phyloP scores from a whole-genome alignment of 495 filamentous ascomycete genomes.

The Penicillium maclennaniae region DNA sequence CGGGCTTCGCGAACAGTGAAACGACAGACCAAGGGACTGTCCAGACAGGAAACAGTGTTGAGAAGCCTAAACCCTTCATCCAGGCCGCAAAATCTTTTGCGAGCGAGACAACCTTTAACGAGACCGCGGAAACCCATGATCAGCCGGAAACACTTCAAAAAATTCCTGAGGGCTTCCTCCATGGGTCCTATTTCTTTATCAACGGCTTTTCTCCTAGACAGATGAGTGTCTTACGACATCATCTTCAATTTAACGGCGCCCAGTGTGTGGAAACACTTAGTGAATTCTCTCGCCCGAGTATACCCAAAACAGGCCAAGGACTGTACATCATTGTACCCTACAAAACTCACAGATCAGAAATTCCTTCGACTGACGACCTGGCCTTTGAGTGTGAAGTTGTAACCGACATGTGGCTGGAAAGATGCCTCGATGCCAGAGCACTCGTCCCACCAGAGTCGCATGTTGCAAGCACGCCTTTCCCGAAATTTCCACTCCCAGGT shows the following conservation, averaged over 20 bases:
- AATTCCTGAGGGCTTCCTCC: conserved; percentile 32
- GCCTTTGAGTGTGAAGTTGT: conserved; percentile 53
- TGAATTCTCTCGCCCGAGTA: conserved; percentile 37
- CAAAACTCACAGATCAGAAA: conserved; percentile 32
- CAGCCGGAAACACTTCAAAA: conserved; percentile 12
- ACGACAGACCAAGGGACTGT: conserved; percentile 27
- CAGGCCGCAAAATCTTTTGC: conserved; percentile 42
- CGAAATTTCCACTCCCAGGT: conserved; percentile 62
- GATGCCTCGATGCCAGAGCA: conserved; percentile 70
- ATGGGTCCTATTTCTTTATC: conserved; percentile 54
- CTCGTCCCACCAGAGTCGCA: conserved; percentile 67
- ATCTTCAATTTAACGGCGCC: conserved; percentile 53
- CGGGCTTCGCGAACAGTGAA: conserved; percentile 33
- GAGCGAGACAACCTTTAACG: conserved; percentile 36
- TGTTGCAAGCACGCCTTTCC: conserved; percentile 71
- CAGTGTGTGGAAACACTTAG: conserved; percentile 39
- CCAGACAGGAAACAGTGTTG: conserved; percentile 25
- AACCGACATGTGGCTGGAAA: conserved; percentile 91
- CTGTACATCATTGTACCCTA: conserved; percentile 56
- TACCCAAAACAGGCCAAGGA: conserved; percentile 38
- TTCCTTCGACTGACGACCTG: conserved; percentile 40
- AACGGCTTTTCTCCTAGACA: conserved; percentile 60
- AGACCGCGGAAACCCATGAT: conserved; percentile 21
- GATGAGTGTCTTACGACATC: conserved; percentile 48
- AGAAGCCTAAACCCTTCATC: conserved; percentile 20